A percentile compares a stretch with the other conserved stretches of the same genome.
These are phyloP conservation scores for Mortierella claussenii DNA, from an alignment of 192 early-diverging fungal genomes.

Conservation along the genomic window DNA sequence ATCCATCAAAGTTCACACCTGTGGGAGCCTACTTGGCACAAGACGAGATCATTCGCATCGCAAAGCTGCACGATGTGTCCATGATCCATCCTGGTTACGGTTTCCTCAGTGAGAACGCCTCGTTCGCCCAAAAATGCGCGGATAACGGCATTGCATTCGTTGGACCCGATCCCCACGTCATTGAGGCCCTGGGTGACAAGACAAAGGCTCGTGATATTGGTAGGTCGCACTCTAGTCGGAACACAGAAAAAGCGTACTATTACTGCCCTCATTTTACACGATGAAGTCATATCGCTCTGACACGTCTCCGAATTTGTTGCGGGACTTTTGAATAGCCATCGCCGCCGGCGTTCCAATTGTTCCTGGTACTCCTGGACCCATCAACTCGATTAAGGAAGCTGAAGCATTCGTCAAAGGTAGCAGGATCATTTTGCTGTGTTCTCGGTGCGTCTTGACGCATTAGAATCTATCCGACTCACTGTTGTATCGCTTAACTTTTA, in stretches of 20 bases:
- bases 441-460: too few relatives aligned
- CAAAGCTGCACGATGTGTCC: conserved; percentile 79
- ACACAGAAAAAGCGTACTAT: too few relatives aligned
- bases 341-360: conserved; percentile 89
- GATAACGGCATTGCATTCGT: conserved; percentile 92
- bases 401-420: conserved; percentile 73
- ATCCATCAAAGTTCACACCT: conserved; percentile 81
- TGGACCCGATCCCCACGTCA: conserved; percentile 85
- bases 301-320: too few relatives aligned
- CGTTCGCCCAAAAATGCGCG: conserved; percentile 90
- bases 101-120: conserved; percentile 94
- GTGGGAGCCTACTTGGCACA: conserved; percentile 97
- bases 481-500: too few relatives aligned
- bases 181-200: conserved; percentile 94
- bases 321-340: conserved; percentile 66
- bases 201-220: conserved; percentile 90
- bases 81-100: conserved; percentile 98
- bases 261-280: neutral
- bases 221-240: conserved; percentile 13
- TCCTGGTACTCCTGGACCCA: conserved; percentile 91
- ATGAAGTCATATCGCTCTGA: conserved; percentile 9
- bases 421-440: neutral
- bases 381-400: conserved; percentile 72
- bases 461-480: too few relatives aligned
- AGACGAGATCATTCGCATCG: conserved; percentile 92